Conservation (phyloP, 1,139 yeast species). For the Candida labiduridarum region DNA sequence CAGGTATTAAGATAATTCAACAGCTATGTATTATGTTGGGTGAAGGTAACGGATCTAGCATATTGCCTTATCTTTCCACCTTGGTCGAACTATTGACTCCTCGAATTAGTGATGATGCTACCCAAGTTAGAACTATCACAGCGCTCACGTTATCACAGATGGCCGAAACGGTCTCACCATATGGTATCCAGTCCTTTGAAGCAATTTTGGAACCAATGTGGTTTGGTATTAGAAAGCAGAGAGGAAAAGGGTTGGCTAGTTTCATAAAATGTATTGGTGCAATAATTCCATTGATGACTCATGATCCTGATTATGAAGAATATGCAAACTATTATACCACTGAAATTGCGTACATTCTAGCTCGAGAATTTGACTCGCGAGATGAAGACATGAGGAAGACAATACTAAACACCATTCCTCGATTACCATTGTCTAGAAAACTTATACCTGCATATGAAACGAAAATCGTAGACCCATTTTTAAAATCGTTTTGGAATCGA, state of each 20-base stretch:
- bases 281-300: slow-evolving; percentile 81
- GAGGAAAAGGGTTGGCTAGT: slow-evolving; percentile 79
- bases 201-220: slow-evolving; percentile 70
- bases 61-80: slow-evolving; percentile 72
- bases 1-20: slow-evolving; percentile 79
- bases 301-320: slow-evolving; percentile 55
- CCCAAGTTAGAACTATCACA: slow-evolving; percentile 66
- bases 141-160: slow-evolving; percentile 73
- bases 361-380: slow-evolving; percentile 77
- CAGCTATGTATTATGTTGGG: slow-evolving; percentile 75
- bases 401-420: slow-evolving; percentile 48
- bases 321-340: slow-evolving; percentile 77
- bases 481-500: slow-evolving; percentile 78
- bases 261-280: slow-evolving; percentile 80
- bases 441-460: slow-evolving; percentile 30
- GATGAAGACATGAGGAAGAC: slow-evolving; percentile 89
- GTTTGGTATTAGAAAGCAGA: slow-evolving; percentile 73
- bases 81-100: slow-evolving; percentile 63
- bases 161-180: slow-evolving; percentile 88
- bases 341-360: slow-evolving; percentile 67
- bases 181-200: slow-evolving; percentile 89
- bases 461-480: slow-evolving; percentile 63
- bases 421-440: slow-evolving; percentile 35
- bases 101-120: slow-evolving; percentile 70
- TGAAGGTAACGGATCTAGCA: slow-evolving; percentile 54